Percentiles rank a stretch among this genome's conserved stretches.
These are phyloP conservation scores for Hanseniaspora lachancei DNA, from an alignment of 805 yeast genomes.

Conservation along the genomic window DNA sequence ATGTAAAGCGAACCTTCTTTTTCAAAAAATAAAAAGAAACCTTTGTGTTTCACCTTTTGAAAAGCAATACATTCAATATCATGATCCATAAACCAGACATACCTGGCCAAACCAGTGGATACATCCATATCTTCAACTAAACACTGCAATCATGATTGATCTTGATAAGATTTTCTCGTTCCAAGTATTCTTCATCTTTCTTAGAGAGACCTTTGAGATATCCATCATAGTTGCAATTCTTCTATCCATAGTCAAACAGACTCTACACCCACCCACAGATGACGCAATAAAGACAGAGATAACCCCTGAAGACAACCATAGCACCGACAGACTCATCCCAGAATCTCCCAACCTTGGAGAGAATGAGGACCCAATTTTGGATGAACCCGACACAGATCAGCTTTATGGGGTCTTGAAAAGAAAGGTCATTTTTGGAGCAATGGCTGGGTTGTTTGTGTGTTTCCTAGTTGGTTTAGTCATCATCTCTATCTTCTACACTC, in stretches of 20 bases:
- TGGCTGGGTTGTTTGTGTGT: constrained; percentile 57
- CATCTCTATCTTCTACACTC: constrained; percentile 52
- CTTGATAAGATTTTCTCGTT: constrained; percentile 42
- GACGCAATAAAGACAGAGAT: constrained; percentile 12
- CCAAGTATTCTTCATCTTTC: constrained; percentile 59
- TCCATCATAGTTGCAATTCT: constrained; percentile 65
- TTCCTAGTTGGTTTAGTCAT: constrained; percentile 59
- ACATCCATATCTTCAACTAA: too few relatives aligned
- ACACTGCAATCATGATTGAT: neutral
- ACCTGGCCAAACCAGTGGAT: too few relatives aligned
- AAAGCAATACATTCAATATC: too few relatives aligned
- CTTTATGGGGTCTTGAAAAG: constrained; percentile 37
- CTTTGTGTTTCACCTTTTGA: too few relatives aligned
- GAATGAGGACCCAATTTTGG: constrained; percentile 25
- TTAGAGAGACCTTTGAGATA: constrained; percentile 63
- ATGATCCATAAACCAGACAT: neutral
- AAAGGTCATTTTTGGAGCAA: constrained; percentile 77
- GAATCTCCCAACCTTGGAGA: constrained; percentile 13
- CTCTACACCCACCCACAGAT: constrained; percentile 28
- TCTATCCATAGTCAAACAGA: constrained; percentile 57
- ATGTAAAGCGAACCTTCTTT: too few relatives aligned
- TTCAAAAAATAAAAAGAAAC: too few relatives aligned
- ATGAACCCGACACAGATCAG: constrained; percentile 18
- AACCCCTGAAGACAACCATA: neutral
- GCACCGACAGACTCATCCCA: neutral